phyloP scores from a whole-genome alignment of 257 asterid species.

The Mitragyna speciosa region DNA sequence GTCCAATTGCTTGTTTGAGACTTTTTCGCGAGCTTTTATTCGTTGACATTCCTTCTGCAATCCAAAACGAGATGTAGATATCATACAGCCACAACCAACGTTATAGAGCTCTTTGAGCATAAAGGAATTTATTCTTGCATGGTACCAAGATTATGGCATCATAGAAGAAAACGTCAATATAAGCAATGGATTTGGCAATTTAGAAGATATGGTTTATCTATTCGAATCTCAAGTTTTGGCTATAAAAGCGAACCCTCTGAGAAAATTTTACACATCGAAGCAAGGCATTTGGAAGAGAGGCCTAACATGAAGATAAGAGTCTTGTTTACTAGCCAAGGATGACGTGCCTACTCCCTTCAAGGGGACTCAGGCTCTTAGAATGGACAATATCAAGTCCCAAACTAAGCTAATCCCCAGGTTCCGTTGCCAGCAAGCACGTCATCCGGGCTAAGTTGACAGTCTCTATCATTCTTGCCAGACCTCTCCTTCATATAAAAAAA shows the following conservation, averaged over 20 bases:
- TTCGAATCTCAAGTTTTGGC: not conserved
- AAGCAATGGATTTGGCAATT: not conserved
- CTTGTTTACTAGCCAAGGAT: slow-evolving; percentile 20
- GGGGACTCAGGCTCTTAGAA: not conserved
- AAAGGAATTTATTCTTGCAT: slow-evolving; percentile 8
- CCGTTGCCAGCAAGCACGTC: not conserved
- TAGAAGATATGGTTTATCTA: not conserved
- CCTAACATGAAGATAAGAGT: slow-evolving; percentile 10
- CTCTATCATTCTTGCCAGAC: slow-evolving; percentile 4
- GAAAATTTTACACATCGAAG: not conserved
- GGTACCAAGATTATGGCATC: not conserved
- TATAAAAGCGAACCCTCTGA: slow-evolving; percentile 3
- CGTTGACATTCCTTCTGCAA: slow-evolving; percentile 11
- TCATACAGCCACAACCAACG: not conserved
- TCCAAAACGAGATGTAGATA: not conserved
- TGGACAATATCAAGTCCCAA: not conserved
- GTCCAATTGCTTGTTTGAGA: not conserved
- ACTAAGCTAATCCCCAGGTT: not conserved
- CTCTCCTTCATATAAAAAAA: not conserved
- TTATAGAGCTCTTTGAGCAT: not conserved
- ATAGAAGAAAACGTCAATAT: not conserved
- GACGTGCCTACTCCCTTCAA: not conserved
- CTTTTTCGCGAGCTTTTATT: slow-evolving; percentile 2
- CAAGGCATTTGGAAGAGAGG: not conserved
- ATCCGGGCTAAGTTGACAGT: slow-evolving; percentile 3